phyloP scores from a whole-genome alignment of 768 basidiomycete genomes.

The Hortiboletus flavorubellus region DNA sequence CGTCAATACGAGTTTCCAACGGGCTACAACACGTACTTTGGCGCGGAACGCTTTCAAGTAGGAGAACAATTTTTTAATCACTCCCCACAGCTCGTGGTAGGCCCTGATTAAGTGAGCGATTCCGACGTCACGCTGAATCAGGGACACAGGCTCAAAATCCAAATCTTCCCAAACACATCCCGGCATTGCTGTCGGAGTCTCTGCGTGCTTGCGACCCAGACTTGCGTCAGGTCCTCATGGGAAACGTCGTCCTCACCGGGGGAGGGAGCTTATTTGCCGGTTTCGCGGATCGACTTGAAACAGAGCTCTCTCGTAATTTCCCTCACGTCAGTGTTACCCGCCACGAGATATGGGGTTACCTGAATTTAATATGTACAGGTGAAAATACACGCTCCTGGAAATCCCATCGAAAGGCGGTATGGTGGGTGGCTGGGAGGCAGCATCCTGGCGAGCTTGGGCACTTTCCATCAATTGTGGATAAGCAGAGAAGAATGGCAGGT shows the following conservation, averaged over 20 bases:
- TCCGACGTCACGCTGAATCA: slow-evolving; percentile 6
- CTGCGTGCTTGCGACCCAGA: slow-evolving; percentile 89
- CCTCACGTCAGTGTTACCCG: slow-evolving; percentile 60
- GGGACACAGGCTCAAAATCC: slow-evolving; percentile 48
- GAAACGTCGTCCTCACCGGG: slow-evolving; percentile 95
- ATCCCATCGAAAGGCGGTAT: slow-evolving; percentile 84
- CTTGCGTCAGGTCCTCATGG: slow-evolving; percentile 82
- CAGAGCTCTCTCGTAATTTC: slow-evolving; percentile 72
- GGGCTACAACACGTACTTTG: slow-evolving; percentile 84
- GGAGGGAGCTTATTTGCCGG: slow-evolving; percentile 87
- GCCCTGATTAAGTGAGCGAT: slow-evolving; percentile 12
- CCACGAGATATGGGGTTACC: not conserved
- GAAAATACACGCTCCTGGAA: slow-evolving; percentile 91
- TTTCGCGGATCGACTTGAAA: slow-evolving; percentile 75
- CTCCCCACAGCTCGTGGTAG: slow-evolving; percentile 50
- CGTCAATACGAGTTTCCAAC: slow-evolving; percentile 94
- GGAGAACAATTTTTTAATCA: slow-evolving; percentile 91
- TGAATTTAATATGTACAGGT: slow-evolving; percentile 46
- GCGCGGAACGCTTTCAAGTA: slow-evolving; percentile 72
- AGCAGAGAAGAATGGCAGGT: slow-evolving; percentile 93
- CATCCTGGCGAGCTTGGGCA: slow-evolving; percentile 91
- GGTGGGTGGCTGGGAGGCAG: slow-evolving; percentile 96
- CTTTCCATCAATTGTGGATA: slow-evolving; percentile 97
- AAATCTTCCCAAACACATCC: slow-evolving; percentile 71
- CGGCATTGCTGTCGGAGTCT: slow-evolving; percentile 71